Evolutionary conservation across 345 rosid genomes (phyloP), one percentile per base, ranked within the genome.

Genomic region (Populus ilicifolia): DNA sequence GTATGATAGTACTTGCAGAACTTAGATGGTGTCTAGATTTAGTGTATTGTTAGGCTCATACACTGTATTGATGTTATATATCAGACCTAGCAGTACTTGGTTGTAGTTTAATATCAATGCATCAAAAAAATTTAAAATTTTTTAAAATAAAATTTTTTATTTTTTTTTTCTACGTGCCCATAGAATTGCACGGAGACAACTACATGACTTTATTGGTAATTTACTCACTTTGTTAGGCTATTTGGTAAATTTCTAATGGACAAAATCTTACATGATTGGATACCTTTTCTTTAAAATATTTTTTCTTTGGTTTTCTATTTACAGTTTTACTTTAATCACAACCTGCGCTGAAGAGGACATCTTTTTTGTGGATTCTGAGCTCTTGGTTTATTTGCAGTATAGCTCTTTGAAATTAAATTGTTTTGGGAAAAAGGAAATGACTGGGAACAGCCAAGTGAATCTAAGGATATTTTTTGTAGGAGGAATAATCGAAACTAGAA

Each of bases 101-200:
- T 33, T 33, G 4, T 33, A 4, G 0, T 5, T 33, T 33, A 0
- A 33, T 0, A 33, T 33, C 0, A 33, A 33, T 4, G 5, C 0
- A 33, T 33, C 0, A 33, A 33, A 33, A 33, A 33, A 33, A 33
- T 4, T 4, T 33, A 29, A 1, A 1, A 1, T 29, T 29, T 29
- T 29, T 29, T 4, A 0, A 33, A 33, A 33, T 4, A 33, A 4
- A n/a, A n/a, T n/a, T n/a, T n/a, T n/a, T n/a, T n/a, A n/a, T n/a
- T n/a, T n/a, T n/a, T n/a, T n/a, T n/a, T 96, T 96, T 90, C 94
- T 96, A 72, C 94, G 99, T 23, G 97, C 94, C 62, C 99, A 96
- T 76, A 86, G 93, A 84, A 92, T 90, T 74, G 98, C 98, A 70
- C 84, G 82, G n/a, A 85, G 79, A 76, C 93, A 93, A 76, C 86